phyloP scores from a whole-genome alignment of 2,329 filamentous ascomycete genomes.

The Leptographium galeiforme region DNA sequence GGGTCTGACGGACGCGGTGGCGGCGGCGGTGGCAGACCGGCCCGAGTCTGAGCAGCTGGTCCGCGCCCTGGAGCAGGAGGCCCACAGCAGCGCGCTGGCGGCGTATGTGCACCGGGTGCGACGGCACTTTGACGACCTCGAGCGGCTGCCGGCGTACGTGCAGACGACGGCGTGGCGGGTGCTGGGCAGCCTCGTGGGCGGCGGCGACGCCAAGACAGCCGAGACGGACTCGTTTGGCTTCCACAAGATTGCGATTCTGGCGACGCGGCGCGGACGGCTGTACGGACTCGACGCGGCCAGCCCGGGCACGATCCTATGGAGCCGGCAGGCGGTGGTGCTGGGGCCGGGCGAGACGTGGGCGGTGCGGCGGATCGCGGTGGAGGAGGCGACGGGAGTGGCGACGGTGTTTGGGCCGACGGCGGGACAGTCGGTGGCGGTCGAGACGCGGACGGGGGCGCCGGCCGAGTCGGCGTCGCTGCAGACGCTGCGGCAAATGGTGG shows the following conservation, averaged over 20 bases:
- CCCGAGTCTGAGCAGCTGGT: constrained; percentile 61
- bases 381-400: constrained; percentile 41
- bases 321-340: constrained; percentile 47
- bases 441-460: constrained; percentile 37
- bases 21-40: constrained; percentile 69
- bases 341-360: constrained; percentile 42
- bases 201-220: constrained; percentile 24
- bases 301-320: constrained; percentile 66
- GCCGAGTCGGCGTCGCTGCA: constrained; percentile 19
- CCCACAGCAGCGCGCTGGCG: constrained; percentile 61
- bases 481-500: constrained; percentile 1
- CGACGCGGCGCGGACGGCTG: constrained; percentile 64
- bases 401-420: constrained; percentile 41
- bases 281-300: constrained; percentile 68
- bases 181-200: constrained; percentile 49
- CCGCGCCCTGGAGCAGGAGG: constrained; percentile 72
- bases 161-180: constrained; percentile 55
- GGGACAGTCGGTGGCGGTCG: constrained; percentile 48
- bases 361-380: constrained; percentile 52
- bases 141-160: constrained; percentile 62
- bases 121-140: constrained; percentile 67
- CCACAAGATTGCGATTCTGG: constrained; percentile 70
- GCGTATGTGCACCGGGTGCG: constrained; percentile 84
- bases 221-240: constrained; percentile 66
- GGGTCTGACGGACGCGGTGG: constrained; percentile 64